Conservation (phyloP, 345 rosid genomes). For the Gossypioides kirkii region DNA sequence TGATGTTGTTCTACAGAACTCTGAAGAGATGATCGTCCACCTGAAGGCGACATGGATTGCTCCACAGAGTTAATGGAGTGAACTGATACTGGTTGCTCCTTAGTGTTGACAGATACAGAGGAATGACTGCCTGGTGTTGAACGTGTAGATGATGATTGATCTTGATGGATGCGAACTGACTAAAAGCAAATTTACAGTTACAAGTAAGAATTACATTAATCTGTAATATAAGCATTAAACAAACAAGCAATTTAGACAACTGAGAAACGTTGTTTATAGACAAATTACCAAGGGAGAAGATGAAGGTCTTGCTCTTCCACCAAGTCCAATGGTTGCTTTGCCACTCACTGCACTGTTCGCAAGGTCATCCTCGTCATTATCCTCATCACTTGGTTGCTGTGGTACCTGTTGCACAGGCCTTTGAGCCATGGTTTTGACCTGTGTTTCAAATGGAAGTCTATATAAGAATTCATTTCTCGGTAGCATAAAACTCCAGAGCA, state of each 20-base stretch:
- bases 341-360: slow-evolving; percentile 20
- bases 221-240: neutral
- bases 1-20: slow-evolving; percentile 39
- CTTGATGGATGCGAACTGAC: slow-evolving; percentile 61
- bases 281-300: slow-evolving; percentile 46
- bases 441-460: slow-evolving; percentile 16
- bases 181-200: slow-evolving; percentile 22
- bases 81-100: slow-evolving; percentile 38
- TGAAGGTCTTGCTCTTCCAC: slow-evolving; percentile 42
- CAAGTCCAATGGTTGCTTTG: slow-evolving; percentile 39
- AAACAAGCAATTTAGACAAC: neutral
- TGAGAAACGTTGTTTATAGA: neutral
- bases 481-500: slow-evolving; percentile 3
- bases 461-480: neutral
- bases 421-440: slow-evolving; percentile 37
- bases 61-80: neutral
- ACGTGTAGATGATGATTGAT: slow-evolving; percentile 43
- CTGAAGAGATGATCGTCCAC: slow-evolving; percentile 32
- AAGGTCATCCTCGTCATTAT: slow-evolving; percentile 29
- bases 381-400: slow-evolving; percentile 31
- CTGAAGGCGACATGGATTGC: slow-evolving; percentile 4
- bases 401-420: slow-evolving; percentile 27
- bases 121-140: slow-evolving; percentile 36
- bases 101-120: slow-evolving; percentile 24
- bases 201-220: slow-evolving; percentile 13